Base-by-base conservation (phyloP, 1,284 basidiomycete genomes). In the Austropuccinia psidii region DNA sequence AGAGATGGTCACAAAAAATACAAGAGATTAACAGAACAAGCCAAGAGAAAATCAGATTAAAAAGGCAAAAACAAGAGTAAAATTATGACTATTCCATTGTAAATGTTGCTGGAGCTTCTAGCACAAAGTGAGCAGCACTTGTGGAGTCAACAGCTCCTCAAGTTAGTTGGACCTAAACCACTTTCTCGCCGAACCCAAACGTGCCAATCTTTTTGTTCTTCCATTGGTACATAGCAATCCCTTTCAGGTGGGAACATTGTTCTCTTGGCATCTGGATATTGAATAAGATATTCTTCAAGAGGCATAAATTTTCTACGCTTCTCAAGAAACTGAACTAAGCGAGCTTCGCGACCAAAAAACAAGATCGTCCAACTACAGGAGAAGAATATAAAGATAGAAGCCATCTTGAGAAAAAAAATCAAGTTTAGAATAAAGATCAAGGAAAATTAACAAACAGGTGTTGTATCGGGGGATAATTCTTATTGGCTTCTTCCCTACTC, bases 271-370 rank as follows among this genome's bases (percentile, higher is more conserved):
- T 72, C 68, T 7, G 55, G 57, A 35, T 72, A 61, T 37, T 41
- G 37, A 41, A 8, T 24, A 24, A 72, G 47, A 49, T 72, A 72
- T 27, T 72, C 68, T 37, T 55, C 35, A 39, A 72, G 37, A 31
- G 55, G 68, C 57, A 61, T 72, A 39, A 72, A 72, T 31, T 72
- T 60, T 61, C 57, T 60, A 21, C 68, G 29, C 43, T 72, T 72
- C 37, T 72, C 68, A 50, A 72, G 55, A 27, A 72, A 72, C 35
- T 72, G 68, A 50, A 61, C 45, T 35, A 72, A 49, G 13, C 57
- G 55, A 21, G 55, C 49, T 50, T 72, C 68, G 24, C 57, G 68
- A 29, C 49, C 43, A 41, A 72, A 72, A 47, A 72, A 72, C 33
- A 72, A 47, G 3, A 61, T 72, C 33, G 68, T 72, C 68, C 68